Evolutionary conservation across 108 stramenopile species (phyloP).

Genomic region (Discostella stelligeroides): DNA sequence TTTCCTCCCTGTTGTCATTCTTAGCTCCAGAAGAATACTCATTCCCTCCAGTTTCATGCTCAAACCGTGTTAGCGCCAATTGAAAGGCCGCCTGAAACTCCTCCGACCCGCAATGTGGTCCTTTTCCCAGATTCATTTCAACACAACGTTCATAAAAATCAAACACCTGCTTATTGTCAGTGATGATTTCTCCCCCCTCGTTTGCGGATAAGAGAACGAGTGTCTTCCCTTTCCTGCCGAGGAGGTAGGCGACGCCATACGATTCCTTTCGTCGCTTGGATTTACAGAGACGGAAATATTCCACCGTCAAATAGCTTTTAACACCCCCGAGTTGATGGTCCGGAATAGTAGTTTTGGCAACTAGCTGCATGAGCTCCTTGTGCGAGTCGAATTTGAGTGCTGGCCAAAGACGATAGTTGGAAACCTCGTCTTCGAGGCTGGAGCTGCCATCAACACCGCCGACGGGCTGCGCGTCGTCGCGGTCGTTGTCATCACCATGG

Average conservation of each 20-base stretch:
- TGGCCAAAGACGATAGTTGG: background rate
- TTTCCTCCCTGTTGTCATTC: background rate
- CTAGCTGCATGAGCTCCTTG: background rate
- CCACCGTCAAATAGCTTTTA: background rate
- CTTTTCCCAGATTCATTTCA: slow-evolving; percentile 6
- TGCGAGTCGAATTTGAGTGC: background rate
- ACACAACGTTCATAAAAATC: slow-evolving; percentile 13
- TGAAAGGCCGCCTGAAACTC: slow-evolving; percentile 20
- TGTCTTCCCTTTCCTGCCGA: background rate
- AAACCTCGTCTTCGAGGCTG: no score
- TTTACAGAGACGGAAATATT: background rate
- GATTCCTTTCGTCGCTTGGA: background rate
- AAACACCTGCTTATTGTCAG: background rate
- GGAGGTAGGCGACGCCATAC: slow-evolving; percentile 19
- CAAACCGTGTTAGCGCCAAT: slow-evolving; percentile 15
- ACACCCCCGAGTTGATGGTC: background rate
- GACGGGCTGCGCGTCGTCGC: background rate
- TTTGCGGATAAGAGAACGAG: background rate
- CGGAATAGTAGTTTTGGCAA: background rate
- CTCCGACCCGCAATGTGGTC: slow-evolving; percentile 11
- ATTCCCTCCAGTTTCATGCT: no score
- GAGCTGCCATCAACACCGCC: no score
- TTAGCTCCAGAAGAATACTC: no score
- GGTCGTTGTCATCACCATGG: no score
- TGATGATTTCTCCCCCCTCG: slow-evolving; percentile 4